Evolutionary conservation across 1,284 basidiomycete genomes (phyloP).

Genomic region (Ustilago shanxiensis): DNA sequence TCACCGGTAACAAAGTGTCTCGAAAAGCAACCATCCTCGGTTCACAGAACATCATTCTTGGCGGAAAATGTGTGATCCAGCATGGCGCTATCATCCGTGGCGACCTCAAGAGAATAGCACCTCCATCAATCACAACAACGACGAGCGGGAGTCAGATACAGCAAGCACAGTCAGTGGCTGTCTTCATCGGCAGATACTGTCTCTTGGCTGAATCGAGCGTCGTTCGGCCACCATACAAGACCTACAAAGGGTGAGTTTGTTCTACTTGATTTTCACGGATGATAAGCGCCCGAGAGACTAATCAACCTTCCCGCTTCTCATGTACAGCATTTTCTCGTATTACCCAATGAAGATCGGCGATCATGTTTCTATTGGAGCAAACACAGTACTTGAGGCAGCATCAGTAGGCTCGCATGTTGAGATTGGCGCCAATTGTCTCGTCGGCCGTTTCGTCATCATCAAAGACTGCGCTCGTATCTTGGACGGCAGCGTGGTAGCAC

Average conservation of each 20-base stretch:
- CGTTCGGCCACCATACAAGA: constrained; percentile 76
- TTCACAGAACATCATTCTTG: constrained; percentile 95
- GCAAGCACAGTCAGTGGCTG: constrained; percentile 77
- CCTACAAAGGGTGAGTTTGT: constrained; percentile 76
- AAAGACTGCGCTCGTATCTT: constrained; percentile 92
- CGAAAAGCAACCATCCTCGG: constrained; percentile 92
- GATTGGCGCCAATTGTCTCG: constrained; percentile 93
- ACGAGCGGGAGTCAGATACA: constrained; percentile 11
- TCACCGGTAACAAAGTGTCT: constrained; percentile 92
- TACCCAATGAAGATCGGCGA: constrained; percentile 98
- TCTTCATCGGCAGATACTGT: constrained; percentile 92
- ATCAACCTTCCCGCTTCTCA: neutral
- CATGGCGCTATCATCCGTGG: constrained; percentile 88
- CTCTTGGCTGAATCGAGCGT: constrained; percentile 88
- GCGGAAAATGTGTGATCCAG: constrained; percentile 96
- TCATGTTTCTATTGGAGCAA: constrained; percentile 90
- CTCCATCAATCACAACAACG: constrained; percentile 82
- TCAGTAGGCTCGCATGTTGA: constrained; percentile 93
- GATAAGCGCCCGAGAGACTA: neutral
- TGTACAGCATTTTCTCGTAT: constrained; percentile 83
- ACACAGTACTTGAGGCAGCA: constrained; percentile 90
- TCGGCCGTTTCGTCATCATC: constrained; percentile 95
- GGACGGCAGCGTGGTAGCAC: constrained; percentile 88
- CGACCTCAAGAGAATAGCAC: constrained; percentile 76
- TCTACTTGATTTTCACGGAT: neutral